These are phyloP conservation scores for Neofusicoccum sp. DNA, from an alignment of 2,329 filamentous ascomycete species.

Conservation along the genomic window DNA sequence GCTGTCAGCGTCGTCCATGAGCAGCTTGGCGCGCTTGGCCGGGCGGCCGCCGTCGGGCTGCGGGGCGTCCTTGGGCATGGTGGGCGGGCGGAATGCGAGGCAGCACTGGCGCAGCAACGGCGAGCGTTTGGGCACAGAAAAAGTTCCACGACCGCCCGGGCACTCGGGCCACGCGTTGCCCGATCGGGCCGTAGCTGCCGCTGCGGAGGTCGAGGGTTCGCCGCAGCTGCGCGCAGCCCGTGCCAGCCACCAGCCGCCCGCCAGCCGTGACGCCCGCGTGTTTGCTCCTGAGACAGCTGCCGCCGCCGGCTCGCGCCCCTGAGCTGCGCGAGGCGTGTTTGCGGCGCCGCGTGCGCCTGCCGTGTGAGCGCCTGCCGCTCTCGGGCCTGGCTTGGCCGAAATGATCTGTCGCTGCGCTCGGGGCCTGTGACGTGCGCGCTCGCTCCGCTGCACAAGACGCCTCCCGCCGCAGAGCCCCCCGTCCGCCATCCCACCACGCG, in stretches of 20 bases:
- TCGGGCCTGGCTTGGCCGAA: slow-evolving; percentile 8
- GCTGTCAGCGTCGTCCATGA: slow-evolving; percentile 35
- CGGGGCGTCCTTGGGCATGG: slow-evolving; percentile 1
- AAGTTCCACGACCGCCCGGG: slow-evolving; percentile 8
- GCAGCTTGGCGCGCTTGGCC: slow-evolving; percentile 34
- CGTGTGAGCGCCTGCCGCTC: neutral
- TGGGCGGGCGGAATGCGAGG: neutral
- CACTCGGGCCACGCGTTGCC: slow-evolving; percentile 5
- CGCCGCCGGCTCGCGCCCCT: neutral
- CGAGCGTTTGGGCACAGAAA: slow-evolving; percentile 4
- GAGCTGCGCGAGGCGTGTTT: neutral
- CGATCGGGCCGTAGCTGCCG: neutral
- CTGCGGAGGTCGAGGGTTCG: neutral
- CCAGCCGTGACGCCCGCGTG: neutral
- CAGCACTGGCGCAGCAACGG: neutral
- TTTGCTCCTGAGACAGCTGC: neutral
- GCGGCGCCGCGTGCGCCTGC: neutral
- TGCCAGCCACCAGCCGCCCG: neutral
- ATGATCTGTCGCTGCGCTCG: slow-evolving; percentile 15
- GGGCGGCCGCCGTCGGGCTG: slow-evolving; percentile 24
- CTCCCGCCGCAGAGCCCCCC: slow-evolving; percentile 9
- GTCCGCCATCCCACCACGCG: neutral
- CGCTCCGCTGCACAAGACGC: slow-evolving; percentile 4
- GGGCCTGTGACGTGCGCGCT: slow-evolving; percentile 15
- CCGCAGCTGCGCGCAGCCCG: neutral